Evolutionary conservation across 1,139 yeast species (phyloP), one percentile per base, ranked within the genome.

Genomic region (Hanseniaspora sp.): DNA sequence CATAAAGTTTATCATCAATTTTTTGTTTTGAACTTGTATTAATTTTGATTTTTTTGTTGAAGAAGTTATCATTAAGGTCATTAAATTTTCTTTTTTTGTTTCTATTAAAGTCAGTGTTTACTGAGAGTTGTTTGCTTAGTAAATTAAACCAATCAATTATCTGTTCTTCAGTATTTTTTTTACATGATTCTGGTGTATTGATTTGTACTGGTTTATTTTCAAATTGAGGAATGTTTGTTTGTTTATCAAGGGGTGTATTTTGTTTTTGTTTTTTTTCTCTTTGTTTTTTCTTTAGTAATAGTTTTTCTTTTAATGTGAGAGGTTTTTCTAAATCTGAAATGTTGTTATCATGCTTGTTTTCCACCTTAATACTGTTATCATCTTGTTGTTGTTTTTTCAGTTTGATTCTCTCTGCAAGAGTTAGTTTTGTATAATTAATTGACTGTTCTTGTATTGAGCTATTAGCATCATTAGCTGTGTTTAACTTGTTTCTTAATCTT

Each of bases 1-100:
- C 40, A 46, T 49, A 49, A 15, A 43, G 30, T 56, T 63, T 7
- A 61, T 59, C 17, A 63, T 52, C 48, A 57, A 60, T 34, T 63
- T 45, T 34, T 60, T 23, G 23, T 17, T 37, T 35, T 23, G 12
- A 12, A 18, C 18, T 15, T 23, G 33, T 18, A 29, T 42, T 30
- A 34, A 9, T 38, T 41, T 15, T 29, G 7, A 31, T 35, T 23
- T n/a, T 41, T 13, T 41, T 29, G 23, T 23, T 41, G 9, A 15
- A 15, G 13, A 39, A 15, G 6, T 15, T 18, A 17, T 18, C 29
- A 11, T 17, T 17, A 40, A 7, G 4, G 33, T 15, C 18, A 39
- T 40, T 33, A 12, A 41, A 23, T 33, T 31, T 42, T 38, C 53
- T 29, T 37, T 29, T 48, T 35, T 48, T 48, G 4, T 11, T 6